A percentile compares a stretch with the other conserved stretches of the same genome.
Evolutionary conservation across 768 basidiomycete species (phyloP).

Genomic region (Rhizopogon salebrosus): DNA sequence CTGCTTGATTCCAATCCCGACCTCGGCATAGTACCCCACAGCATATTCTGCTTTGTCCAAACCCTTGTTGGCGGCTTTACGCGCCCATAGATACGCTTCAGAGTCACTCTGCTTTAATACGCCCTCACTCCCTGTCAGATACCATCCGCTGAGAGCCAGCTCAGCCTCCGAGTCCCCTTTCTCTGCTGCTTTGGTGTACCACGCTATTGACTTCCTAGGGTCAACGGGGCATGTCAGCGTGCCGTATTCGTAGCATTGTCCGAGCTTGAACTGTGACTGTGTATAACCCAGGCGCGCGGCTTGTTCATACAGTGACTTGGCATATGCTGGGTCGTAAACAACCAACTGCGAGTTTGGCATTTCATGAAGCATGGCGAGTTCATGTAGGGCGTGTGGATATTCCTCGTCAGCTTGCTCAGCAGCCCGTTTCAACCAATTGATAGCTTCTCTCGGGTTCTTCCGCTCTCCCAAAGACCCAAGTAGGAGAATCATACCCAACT

Average conservation of each 20-base stretch:
- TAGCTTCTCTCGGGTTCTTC: conserved; percentile 85
- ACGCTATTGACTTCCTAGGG: conserved; percentile 90
- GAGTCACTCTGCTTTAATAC: conserved; percentile 97
- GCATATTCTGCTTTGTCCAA: conserved; percentile 97
- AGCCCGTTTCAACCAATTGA: conserved; percentile 91
- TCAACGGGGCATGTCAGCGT: conserved; percentile 85
- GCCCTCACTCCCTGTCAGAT: conserved; percentile 91
- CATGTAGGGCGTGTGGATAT: conserved; percentile 95
- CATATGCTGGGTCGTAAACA: conserved; percentile 74
- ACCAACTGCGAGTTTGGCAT: conserved; percentile 61
- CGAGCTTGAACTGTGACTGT: conserved; percentile 92
- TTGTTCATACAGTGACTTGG: conserved; percentile 82
- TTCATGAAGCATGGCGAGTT: conserved; percentile 87
- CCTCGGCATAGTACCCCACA: conserved; percentile 96
- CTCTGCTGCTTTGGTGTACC: conserved; percentile 98
- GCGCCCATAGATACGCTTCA: conserved; percentile 98
- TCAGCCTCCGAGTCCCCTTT: conserved; percentile 95
- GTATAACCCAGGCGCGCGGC: conserved; percentile 92
- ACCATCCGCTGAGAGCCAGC: conserved; percentile 96
- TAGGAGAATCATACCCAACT: conserved; percentile 96
- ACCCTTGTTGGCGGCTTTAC: conserved; percentile 94
- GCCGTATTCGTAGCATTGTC: conserved; percentile 94
- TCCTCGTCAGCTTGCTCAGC: conserved; percentile 97
- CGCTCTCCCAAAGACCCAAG: conserved; percentile 79
- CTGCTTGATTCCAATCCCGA: conserved; percentile 95